Base-by-base conservation (phyloP, 768 basidiomycete genomes). In the Lentinula sp. region DNA sequence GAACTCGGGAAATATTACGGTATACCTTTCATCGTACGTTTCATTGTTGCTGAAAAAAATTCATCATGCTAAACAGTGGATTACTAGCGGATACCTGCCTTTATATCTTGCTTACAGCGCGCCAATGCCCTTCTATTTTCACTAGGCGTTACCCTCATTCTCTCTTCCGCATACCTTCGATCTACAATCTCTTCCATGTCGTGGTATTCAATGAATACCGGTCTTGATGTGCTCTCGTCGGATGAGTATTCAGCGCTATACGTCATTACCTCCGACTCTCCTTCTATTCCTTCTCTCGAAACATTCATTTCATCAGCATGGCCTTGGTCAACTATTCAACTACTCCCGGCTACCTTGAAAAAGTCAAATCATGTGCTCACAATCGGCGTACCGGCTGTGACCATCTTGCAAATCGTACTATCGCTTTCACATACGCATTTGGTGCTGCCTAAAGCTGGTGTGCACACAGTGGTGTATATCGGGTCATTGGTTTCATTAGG, bases 1-100 rank as follows among this genome's bases (percentile, higher is more conserved):
- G 92, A 93, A 61, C 72, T 94, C 42, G 91, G 93, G 68, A 84
- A 85, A 53, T 79, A 91, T 5, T 93, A 91, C 66, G 91, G 91
- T 1, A 71, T 89, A n/a, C 88, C 92, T 2, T 78, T 88, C 42
- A 85, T 93, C 50, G 90, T 91, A 71, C 64, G 87, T 85, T 10
- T n/a, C 20, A 45, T 53, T 56, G 20, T 57, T 20, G n/a, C 46
- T 48, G 5, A 20, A 20, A 23, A 33, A 32, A 12, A 48, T 45
- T 12, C 51, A 48, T 49, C n/a, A 37, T 12, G 6, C 18, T 55
- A 7, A 18, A 20, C 16, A 59, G 12, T 60, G 48, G 35, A 42
- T 58, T n/a, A 63, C 61, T 65, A 90, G 90, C 79, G 79, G 63
- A 90, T 94, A 35, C 91, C 91, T 0, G 85, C 90, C 2, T 89